These are phyloP conservation scores for Oryza glaberrima DNA, from an alignment of 176 grass and related monocot species.

Conservation along the genomic window DNA sequence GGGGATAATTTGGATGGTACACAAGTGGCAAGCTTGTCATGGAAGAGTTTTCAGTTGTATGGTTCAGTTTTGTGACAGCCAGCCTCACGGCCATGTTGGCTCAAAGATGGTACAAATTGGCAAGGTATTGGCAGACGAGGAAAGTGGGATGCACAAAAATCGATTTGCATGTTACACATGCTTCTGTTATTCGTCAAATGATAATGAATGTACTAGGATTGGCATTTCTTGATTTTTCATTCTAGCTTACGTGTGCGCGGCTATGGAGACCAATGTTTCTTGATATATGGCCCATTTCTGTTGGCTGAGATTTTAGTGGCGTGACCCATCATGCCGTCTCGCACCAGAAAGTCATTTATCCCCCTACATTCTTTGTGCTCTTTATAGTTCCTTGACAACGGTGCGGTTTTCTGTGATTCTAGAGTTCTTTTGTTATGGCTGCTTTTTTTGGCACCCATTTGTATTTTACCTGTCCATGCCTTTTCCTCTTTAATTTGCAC, in stretches of 20 bases:
- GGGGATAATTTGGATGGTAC: background rate
- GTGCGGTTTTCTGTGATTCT: background rate
- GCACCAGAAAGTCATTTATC: background rate
- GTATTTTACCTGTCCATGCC: conserved; percentile 25
- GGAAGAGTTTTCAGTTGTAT: background rate
- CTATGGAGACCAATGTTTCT: conserved; percentile 5
- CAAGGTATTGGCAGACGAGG: background rate
- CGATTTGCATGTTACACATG: background rate
- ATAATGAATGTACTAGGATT: background rate
- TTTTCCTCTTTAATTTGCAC: conserved; percentile 22
- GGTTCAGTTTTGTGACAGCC: conserved; percentile 6
- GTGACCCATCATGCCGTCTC: background rate
- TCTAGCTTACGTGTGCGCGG: background rate
- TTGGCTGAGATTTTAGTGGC: conserved; percentile 11
- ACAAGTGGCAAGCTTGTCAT: background rate
- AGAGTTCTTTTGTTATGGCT: conserved; percentile 15
- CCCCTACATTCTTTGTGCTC: background rate
- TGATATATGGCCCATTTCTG: conserved; percentile 11
- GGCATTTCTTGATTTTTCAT: conserved; percentile 18
- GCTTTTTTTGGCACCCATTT: conserved; percentile 16
- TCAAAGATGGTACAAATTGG: conserved; percentile 14
- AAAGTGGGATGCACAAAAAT: conserved; percentile 13
- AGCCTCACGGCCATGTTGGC: background rate
- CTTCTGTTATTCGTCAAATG: conserved; percentile 17
- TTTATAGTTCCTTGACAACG: background rate